phyloP scores from a whole-genome alignment of 768 basidiomycete species.

The Tricholoma terreum region DNA sequence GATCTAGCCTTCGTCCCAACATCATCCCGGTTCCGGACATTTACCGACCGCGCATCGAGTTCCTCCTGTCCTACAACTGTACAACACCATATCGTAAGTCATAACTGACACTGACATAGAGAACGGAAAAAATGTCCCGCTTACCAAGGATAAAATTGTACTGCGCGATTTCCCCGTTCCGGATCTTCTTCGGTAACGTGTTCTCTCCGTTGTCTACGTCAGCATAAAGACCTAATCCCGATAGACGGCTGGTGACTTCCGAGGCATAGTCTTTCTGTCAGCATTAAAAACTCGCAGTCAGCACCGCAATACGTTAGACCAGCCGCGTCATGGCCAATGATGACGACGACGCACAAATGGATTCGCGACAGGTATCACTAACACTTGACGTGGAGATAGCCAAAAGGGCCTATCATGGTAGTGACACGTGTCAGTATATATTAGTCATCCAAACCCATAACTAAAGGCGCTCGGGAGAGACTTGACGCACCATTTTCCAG shows the following conservation, averaged over 20 bases:
- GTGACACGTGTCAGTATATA: background rate
- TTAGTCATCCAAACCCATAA: too few relatives aligned
- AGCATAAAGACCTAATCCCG: conserved; percentile 71
- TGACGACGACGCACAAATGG: conserved; percentile 64
- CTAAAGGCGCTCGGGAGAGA: too few relatives aligned
- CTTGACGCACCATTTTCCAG: conserved; percentile 80
- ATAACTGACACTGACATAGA: conserved; percentile 2
- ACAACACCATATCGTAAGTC: conserved; percentile 4
- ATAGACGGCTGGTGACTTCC: conserved; percentile 69
- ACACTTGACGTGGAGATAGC: conserved; percentile 93
- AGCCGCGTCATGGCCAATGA: background rate
- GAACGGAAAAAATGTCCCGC: conserved; percentile 21
- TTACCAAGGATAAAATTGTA: conserved; percentile 96
- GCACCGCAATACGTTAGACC: conserved; percentile 11
- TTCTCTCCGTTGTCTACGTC: conserved; percentile 92
- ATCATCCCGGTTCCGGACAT: conserved; percentile 94
- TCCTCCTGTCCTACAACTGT: conserved; percentile 95
- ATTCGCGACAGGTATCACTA: conserved; percentile 90
- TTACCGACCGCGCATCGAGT: conserved; percentile 81
- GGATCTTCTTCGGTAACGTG: conserved; percentile 94
- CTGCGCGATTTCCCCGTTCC: conserved; percentile 95
- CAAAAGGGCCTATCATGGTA: conserved; percentile 81
- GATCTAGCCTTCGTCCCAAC: conserved; percentile 80
- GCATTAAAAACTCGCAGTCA: conserved; percentile 9
- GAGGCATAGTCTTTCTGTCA: conserved; percentile 85